A percentile compares a stretch with the other conserved stretches of the same genome.
These are phyloP conservation scores for Huntiella decipiens DNA, from an alignment of 2,329 filamentous ascomycete species.

Conservation along the genomic window DNA sequence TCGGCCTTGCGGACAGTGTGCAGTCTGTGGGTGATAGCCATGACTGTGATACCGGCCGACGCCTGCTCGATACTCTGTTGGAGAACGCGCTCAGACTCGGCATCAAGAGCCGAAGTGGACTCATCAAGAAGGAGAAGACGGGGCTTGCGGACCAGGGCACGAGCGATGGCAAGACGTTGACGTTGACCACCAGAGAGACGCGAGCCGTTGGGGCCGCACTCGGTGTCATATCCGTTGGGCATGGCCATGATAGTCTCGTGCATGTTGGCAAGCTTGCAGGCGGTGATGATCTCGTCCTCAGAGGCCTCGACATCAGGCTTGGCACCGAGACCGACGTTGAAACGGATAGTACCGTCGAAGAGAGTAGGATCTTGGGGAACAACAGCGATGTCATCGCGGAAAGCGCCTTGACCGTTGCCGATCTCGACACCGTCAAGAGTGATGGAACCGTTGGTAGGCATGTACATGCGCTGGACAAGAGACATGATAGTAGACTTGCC, in stretches of 20 bases:
- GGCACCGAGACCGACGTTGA: constrained; percentile 37
- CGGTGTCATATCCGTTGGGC: constrained; percentile 46
- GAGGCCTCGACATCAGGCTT: constrained; percentile 34
- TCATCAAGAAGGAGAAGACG: constrained; percentile 63
- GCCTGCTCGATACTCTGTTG: constrained; percentile 45
- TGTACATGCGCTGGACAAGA: constrained; percentile 31
- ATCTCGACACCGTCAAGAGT: constrained; percentile 29
- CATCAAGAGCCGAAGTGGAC: constrained; percentile 60
- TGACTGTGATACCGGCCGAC: constrained; percentile 32
- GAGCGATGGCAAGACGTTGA: constrained; percentile 60
- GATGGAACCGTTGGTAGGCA: constrained; percentile 22
- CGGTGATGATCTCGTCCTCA: constrained; percentile 43
- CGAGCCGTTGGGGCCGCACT: constrained; percentile 52
- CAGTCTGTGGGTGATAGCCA: constrained; percentile 39
- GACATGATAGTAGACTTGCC: constrained; percentile 49
- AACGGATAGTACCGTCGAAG: constrained; percentile 35
- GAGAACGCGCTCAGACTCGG: constrained; percentile 46
- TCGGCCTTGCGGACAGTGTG: constrained; percentile 38
- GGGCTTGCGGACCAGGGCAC: constrained; percentile 53
- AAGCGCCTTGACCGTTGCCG: constrained; percentile 22
- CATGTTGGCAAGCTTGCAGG: constrained; percentile 49
- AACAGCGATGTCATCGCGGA: constrained; percentile 33
- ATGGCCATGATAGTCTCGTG: constrained; percentile 46
- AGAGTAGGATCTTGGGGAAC: constrained; percentile 40
- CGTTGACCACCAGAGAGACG: constrained; percentile 62